These are phyloP conservation scores for Colletotrichum salicis DNA, from an alignment of 2,329 filamentous ascomycete genomes.

Conservation along the genomic window DNA sequence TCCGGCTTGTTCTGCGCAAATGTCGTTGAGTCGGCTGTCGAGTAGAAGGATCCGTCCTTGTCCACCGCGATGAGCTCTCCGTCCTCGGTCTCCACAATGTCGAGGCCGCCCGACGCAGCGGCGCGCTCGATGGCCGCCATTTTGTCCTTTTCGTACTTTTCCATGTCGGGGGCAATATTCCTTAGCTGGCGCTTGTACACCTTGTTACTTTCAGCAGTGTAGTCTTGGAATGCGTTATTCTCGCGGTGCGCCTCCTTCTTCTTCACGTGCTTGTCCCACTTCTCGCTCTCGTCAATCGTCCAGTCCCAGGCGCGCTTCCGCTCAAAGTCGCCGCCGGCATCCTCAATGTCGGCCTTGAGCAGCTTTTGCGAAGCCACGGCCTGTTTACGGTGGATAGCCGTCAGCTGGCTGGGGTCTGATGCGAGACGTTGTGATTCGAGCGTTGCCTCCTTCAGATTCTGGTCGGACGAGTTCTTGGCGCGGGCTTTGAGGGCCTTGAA, in stretches of 20 bases:
- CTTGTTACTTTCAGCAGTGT: conserved; percentile 86
- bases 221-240: conserved; percentile 90
- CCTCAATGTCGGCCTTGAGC: conserved; percentile 89
- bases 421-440: conserved; percentile 83
- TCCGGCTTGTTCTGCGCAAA: conserved; percentile 89
- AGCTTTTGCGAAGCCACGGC: conserved; percentile 92
- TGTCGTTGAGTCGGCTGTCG: conserved; percentile 82
- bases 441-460: conserved; percentile 85
- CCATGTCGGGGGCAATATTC: conserved; percentile 79
- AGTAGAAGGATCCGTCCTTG: conserved; percentile 89
- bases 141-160: conserved; percentile 89
- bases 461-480: conserved; percentile 75
- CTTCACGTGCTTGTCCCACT: conserved; percentile 89
- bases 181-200: conserved; percentile 92
- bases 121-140: conserved; percentile 85
- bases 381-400: conserved; percentile 83
- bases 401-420: conserved; percentile 80
- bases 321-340: conserved; percentile 90
- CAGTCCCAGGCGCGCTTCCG: conserved; percentile 99
- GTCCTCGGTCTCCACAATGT: conserved; percentile 95
- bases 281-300: conserved; percentile 93
- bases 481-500: conserved; percentile 90
- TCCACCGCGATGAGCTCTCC: conserved; percentile 96
- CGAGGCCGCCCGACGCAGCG: conserved; percentile 83
- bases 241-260: conserved; percentile 86